Evolutionary conservation across 805 yeast species (phyloP).

Genomic region (Pichia ethanolica): DNA sequence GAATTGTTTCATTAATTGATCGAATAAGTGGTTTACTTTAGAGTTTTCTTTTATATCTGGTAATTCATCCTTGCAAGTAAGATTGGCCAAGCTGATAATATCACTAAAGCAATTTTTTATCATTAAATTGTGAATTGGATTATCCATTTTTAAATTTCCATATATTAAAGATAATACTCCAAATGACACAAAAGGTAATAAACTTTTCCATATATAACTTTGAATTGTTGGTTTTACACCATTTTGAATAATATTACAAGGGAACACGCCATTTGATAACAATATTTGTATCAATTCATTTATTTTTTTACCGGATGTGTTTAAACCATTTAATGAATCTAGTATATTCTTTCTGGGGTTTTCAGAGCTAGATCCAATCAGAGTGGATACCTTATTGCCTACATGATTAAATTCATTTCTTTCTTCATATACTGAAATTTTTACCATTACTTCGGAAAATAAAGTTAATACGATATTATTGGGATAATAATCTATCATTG

Average conservation of each 20-base stretch:
- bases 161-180: slow-evolving; percentile 19
- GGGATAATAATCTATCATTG: slow-evolving; percentile 9
- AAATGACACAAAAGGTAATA: slow-evolving; percentile 21
- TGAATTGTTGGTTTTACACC: slow-evolving; percentile 22
- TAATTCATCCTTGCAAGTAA: slow-evolving; percentile 21
- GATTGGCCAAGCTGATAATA: slow-evolving; percentile 17
- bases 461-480: slow-evolving; percentile 16
- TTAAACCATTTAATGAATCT: slow-evolving; percentile 16
- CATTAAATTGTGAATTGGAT: slow-evolving; percentile 6
- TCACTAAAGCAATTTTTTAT: slow-evolving; percentile 19
- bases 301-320: slow-evolving; percentile 15
- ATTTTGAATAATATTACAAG: slow-evolving; percentile 20
- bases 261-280: slow-evolving; percentile 20
- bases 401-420: slow-evolving; percentile 15
- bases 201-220: slow-evolving; percentile 24
- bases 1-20: slow-evolving; percentile 16
- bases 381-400: slow-evolving; percentile 20
- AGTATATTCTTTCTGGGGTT: background rate
- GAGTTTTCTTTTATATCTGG: slow-evolving; percentile 17
- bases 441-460: slow-evolving; percentile 21
- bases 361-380: slow-evolving; percentile 18
- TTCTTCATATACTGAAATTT: slow-evolving; percentile 8
- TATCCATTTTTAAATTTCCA: slow-evolving; percentile 12
- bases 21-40: slow-evolving; percentile 12
- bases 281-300: slow-evolving; percentile 15